Evolutionary conservation across 2,329 filamentous ascomycete genomes (phyloP).

Genomic region (Epichloe glyceriae): DNA sequence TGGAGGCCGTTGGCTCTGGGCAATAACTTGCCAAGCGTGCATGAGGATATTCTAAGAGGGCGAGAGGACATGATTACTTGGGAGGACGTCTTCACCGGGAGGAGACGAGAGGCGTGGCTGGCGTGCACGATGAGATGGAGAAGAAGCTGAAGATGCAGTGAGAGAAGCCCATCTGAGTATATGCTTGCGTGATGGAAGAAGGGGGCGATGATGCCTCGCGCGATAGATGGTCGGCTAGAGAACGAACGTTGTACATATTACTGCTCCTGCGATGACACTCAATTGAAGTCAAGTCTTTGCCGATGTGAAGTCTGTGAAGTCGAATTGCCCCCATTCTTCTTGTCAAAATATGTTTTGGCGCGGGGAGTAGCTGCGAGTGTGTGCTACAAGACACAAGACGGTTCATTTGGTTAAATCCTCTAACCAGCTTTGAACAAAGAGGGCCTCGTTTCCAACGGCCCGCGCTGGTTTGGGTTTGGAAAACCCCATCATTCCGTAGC

Average conservation of each 20-base stretch:
- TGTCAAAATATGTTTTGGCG: too few species aligned
- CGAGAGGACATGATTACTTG: conserved; percentile 67
- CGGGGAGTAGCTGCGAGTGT: too few species aligned
- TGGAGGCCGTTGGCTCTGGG: conserved; percentile 66
- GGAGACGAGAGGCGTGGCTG: conserved; percentile 55
- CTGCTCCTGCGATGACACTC: too few species aligned
- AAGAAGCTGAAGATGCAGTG: conserved; percentile 64
- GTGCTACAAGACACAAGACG: not conserved
- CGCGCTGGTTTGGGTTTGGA: not conserved
- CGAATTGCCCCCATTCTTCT: too few species aligned
- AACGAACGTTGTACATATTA: too few species aligned
- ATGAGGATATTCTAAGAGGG: conserved; percentile 80
- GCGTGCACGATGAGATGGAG: conserved; percentile 91
- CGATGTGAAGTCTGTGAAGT: too few species aligned
- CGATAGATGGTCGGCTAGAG: too few species aligned
- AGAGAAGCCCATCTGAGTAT: not conserved
- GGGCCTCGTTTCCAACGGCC: conserved; percentile 1
- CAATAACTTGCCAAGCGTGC: conserved; percentile 48
- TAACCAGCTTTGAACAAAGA: conserved; percentile 12
- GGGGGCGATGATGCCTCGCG: too few species aligned
- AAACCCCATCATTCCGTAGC: not conserved
- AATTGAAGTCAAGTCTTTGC: too few species aligned
- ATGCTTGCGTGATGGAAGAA: too few species aligned
- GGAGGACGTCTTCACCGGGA: conserved; percentile 90
- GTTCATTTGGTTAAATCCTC: conserved; percentile 11